Percentiles rank a stretch among this genome's conserved stretches.
Conservation (phyloP, 2,329 filamentous ascomycete genomes). For the Penicillium brasilianum region DNA sequence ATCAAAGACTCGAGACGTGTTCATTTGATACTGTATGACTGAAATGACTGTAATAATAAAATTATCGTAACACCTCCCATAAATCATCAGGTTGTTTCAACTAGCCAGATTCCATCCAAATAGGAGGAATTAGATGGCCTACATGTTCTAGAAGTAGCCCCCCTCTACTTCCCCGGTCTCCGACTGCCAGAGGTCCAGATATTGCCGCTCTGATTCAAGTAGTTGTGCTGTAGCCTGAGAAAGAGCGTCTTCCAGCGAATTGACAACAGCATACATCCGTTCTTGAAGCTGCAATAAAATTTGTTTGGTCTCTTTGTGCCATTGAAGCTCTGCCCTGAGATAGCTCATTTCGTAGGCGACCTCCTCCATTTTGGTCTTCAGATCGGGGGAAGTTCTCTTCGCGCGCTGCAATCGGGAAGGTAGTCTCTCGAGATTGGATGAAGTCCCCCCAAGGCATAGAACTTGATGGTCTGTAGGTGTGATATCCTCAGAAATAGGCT, state of each 20-base stretch:
- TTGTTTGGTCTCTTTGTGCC: conserved; percentile 26
- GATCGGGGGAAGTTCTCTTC: conserved; percentile 12
- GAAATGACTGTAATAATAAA: background rate
- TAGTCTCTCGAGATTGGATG: conserved; percentile 23
- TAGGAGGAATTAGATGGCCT: background rate
- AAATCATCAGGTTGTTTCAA: background rate
- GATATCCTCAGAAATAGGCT: conserved; percentile 25
- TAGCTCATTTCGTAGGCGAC: conserved; percentile 24
- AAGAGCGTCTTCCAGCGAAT: conserved; percentile 18
- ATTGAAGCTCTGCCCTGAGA: conserved; percentile 24
- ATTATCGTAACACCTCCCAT: background rate
- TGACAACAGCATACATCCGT: conserved; percentile 15
- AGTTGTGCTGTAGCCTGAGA: conserved; percentile 6
- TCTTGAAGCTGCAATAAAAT: conserved; percentile 22
- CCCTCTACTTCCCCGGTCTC: background rate
- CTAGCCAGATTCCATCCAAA: background rate
- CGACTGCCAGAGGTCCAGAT: background rate
- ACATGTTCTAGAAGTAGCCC: background rate
- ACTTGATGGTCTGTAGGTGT: conserved; percentile 19
- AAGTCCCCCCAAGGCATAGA: conserved; percentile 19
- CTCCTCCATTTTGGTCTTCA: conserved; percentile 14
- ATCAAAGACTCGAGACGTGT: background rate
- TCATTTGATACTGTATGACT: background rate
- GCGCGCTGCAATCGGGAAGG: conserved; percentile 15
- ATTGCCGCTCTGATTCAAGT: background rate